Base-by-base conservation (phyloP, 768 basidiomycete genomes). In the Mycena floridula region DNA sequence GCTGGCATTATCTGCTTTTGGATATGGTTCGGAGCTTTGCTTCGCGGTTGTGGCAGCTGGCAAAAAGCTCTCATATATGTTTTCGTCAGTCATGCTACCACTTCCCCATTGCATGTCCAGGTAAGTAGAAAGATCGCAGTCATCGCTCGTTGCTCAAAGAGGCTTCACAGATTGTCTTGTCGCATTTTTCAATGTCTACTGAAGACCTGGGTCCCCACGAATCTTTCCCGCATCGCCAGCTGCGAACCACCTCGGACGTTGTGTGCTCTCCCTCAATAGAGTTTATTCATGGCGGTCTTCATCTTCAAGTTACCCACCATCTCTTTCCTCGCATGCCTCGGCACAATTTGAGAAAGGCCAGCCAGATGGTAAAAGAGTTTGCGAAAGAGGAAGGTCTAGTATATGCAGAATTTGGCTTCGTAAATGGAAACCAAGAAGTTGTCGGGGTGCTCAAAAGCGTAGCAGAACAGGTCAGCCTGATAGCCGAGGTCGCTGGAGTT, bases 201-300 rank as follows among this genome's bases (percentile, higher is more conserved):
- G 85, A 72, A 7, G 95, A 97, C 59, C 71, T 97, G 16, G 94
- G 94, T 11, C 89, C 90, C 1, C 67, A 69, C 23, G 96, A 99
- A 59, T 94, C 91, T 0, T 98, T 97, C 69, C 79, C 86, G 3
- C 85, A 90, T 54, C 84, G 96, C 13, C 96, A 99, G 62, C 69
- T 99, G 55, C 86, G 96, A 39, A 99, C 96, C n/a, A 98, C 96
- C 0, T 86, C 89, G 37, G 96, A 99, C 62, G 91, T 99, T 32
- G 79, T 89, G 49, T 98, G 96, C 64, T 79, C 82, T 2, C 73
- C 83, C 1, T 78, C 80, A 25, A 74, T 97, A 53, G 88, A 77
- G 42, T 97, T 93, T 58, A 65, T 99, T 25, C 96, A 99, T 57
- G 96, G 96, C 9, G 96, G 96, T n/a, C 77, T 99, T 16, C 91